phyloP scores from a whole-genome alignment of 2,329 filamentous ascomycete genomes.

The Hymenoscyphus salicellus region DNA sequence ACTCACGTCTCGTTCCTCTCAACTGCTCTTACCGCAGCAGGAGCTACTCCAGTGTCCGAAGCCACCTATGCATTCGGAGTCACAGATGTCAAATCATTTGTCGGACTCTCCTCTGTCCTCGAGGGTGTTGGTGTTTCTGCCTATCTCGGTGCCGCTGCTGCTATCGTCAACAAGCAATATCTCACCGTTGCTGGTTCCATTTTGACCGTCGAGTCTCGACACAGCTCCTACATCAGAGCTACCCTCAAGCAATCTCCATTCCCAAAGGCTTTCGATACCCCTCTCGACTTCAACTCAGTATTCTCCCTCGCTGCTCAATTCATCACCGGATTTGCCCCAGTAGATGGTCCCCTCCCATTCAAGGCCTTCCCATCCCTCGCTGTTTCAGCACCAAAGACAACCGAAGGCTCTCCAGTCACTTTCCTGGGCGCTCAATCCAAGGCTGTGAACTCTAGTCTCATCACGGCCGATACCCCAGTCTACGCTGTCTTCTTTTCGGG shows the following conservation, averaged over 20 bases:
- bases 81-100: constrained; percentile 48
- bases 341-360: constrained; percentile 47
- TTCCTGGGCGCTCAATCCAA: constrained; percentile 19
- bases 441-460: not conserved
- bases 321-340: constrained; percentile 41
- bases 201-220: constrained; percentile 62
- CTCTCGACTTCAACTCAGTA: constrained; percentile 56
- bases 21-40: constrained; percentile 46
- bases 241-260: constrained; percentile 50
- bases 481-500: constrained; percentile 41
- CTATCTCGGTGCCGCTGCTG: constrained; percentile 60
- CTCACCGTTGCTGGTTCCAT: constrained; percentile 61
- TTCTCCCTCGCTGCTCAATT: constrained; percentile 64
- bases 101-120: constrained; percentile 51
- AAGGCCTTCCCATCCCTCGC: constrained; percentile 55
- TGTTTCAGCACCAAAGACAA: constrained; percentile 22
- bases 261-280: constrained; percentile 58
- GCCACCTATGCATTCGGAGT: constrained; percentile 57
- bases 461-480: constrained; percentile 25
- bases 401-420: constrained; percentile 24
- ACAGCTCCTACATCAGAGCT: constrained; percentile 59
- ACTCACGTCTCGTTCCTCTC: constrained; percentile 57
- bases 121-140: constrained; percentile 58
- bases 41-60: constrained; percentile 48
- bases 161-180: constrained; percentile 55